These are phyloP conservation scores for Pleurotus tuber-regium DNA, from an alignment of 768 basidiomycete genomes.

Conservation along the genomic window DNA sequence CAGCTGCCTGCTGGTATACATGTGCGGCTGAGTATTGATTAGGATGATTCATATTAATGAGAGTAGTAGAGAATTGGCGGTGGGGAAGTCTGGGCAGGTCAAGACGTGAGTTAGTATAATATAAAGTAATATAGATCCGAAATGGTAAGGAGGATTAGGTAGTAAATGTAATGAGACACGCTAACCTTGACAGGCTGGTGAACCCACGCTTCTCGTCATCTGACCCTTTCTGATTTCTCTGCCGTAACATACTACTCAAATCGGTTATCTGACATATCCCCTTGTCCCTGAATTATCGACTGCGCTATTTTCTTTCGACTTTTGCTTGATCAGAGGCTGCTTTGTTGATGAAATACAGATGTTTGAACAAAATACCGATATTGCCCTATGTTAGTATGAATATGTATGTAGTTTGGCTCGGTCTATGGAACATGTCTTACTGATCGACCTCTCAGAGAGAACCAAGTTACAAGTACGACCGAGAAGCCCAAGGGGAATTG, in stretches of 20 bases:
- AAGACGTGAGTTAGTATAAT: background rate
- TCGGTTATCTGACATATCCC: slow-evolving; percentile 8
- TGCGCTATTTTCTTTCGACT: no score
- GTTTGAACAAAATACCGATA: no score
- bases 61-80: background rate
- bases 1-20: slow-evolving; percentile 4
- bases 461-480: background rate
- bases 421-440: no score
- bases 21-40: slow-evolving; percentile 1
- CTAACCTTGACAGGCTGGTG: slow-evolving; percentile 8
- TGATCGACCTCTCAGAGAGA: no score
- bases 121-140: slow-evolving; percentile 9
- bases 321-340: no score
- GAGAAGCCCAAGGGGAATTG: background rate
- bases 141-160: background rate
- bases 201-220: slow-evolving; percentile 10
- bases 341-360: no score
- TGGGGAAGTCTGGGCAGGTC: background rate
- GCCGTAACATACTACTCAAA: slow-evolving; percentile 9
- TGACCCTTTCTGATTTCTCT: slow-evolving; percentile 10
- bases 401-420: no score
- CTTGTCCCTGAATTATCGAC: background rate
- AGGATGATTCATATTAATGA: background rate
- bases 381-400: no score
- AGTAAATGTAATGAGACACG: background rate